Evolutionary conservation across 2,329 filamentous ascomycete species (phyloP), one percentile per base, ranked within the genome.

Genomic region (Chaetoscypha palmicola): DNA sequence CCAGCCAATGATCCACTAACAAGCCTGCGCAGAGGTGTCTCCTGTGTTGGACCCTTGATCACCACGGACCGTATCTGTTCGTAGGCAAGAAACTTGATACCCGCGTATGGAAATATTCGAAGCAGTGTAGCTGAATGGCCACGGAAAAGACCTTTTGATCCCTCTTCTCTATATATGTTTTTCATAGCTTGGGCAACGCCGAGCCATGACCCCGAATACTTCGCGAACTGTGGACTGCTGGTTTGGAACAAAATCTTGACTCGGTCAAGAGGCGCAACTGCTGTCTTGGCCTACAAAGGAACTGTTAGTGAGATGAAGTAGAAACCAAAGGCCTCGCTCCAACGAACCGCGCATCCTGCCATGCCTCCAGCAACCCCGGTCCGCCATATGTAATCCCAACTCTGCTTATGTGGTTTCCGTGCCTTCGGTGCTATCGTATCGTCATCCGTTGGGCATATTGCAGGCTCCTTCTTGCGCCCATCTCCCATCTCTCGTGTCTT

Each of bases 231-330:
- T 2, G 92, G 92, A 59, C 92, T 96, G 60, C 85, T 88, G 41
- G 92, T 85, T 65, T 98, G 92, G 68, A 98, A 97, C 45, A 98
- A 83, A 61, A 98, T 98, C 68, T 98, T 98, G 59, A 98, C 92
- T 54, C 92, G 83, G 67, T 98, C 92, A 52, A 98, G 84, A 19
- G 92, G 92, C 19, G 89, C 92, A 28, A 98, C 94, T 5, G 94
- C 73, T 0, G 91, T 96, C 73, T 98, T 98, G 49, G 86, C 92
- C 89, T 95, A 56, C 40, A 49, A 44, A 40, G 31, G 34, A 17
- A 46, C 56, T 37, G 49, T 46, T 41, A 28, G 24, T 28, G 12
- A 28, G 24, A 28, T 43, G 17, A 14, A 16, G 14, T 10, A 41
- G 24, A 28, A 11, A 19, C 17, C 42, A 10, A 34, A 16, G 16